Evolutionary conservation across 345 rosid genomes (phyloP).

Genomic region (Boechera stricta): DNA sequence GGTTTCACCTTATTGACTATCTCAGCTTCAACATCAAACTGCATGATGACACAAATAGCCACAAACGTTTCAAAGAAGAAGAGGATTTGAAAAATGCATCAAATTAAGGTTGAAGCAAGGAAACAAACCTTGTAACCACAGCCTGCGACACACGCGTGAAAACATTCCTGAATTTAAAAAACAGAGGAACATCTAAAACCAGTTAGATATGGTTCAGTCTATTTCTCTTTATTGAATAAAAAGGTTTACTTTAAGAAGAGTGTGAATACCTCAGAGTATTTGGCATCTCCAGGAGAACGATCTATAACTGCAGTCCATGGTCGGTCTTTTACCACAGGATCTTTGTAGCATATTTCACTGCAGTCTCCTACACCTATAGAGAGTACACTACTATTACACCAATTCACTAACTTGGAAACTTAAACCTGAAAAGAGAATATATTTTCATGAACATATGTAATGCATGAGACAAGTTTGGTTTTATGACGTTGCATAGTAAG

Average conservation of each 20-base stretch:
- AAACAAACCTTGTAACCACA: slow-evolving; percentile 84
- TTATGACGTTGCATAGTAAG: slow-evolving; percentile 2
- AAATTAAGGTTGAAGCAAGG: slow-evolving; percentile 5
- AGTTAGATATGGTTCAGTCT: background rate
- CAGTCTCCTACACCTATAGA: slow-evolving; percentile 77
- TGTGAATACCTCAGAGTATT: slow-evolving; percentile 70
- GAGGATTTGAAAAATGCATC: background rate
- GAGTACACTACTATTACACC: slow-evolving; percentile 37
- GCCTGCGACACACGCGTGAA: slow-evolving; percentile 87
- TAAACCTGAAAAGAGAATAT: slow-evolving; percentile 28
- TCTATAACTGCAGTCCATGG: slow-evolving; percentile 95
- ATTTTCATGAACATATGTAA: slow-evolving; percentile 23
- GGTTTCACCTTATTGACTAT: slow-evolving; percentile 65
- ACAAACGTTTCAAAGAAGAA: slow-evolving; percentile 17
- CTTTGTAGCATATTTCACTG: slow-evolving; percentile 90
- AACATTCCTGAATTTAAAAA: slow-evolving; percentile 70
- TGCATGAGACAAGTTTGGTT: slow-evolving; percentile 19
- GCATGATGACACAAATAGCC: slow-evolving; percentile 36
- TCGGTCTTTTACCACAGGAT: slow-evolving; percentile 89
- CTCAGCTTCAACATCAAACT: slow-evolving; percentile 64
- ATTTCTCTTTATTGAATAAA: background rate
- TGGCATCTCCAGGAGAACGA: slow-evolving; percentile 87
- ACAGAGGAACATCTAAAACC: background rate
- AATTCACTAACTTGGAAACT: slow-evolving; percentile 25
- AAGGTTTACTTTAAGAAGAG: background rate